Conservation (phyloP, 768 basidiomycete genomes). For the Suillus subluteus region DNA sequence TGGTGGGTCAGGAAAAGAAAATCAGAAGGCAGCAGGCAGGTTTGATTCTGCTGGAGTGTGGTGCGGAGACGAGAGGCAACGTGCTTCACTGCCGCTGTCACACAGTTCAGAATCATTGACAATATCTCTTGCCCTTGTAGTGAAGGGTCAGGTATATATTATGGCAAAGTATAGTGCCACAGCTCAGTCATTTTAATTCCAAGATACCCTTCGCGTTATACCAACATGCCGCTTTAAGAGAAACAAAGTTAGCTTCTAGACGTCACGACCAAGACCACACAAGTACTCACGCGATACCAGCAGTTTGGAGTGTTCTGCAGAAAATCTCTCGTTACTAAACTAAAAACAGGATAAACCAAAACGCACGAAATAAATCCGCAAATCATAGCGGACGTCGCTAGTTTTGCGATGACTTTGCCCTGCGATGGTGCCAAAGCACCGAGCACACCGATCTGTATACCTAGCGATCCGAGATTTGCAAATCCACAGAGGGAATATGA, state of each 20-base stretch:
- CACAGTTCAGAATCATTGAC: too few species aligned
- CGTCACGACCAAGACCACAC: not conserved
- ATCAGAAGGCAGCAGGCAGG: too few species aligned
- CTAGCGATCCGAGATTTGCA: slow-evolving; percentile 83
- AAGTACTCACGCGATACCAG: slow-evolving; percentile 57
- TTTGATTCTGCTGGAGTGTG: too few species aligned
- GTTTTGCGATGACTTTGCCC: slow-evolving; percentile 68
- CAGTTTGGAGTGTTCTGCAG: slow-evolving; percentile 54
- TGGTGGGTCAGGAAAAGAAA: too few species aligned
- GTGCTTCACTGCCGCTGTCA: too few species aligned
- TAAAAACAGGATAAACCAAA: not conserved
- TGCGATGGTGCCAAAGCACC: slow-evolving; percentile 70
- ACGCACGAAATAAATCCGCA: slow-evolving; percentile 65
- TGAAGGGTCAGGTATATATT: not conserved
- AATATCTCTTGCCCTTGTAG: not conserved
- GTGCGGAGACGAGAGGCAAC: too few species aligned
- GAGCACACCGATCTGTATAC: slow-evolving; percentile 84
- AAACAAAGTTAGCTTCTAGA: slow-evolving; percentile 35
- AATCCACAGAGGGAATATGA: slow-evolving; percentile 92
- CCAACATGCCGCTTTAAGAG: slow-evolving; percentile 48
- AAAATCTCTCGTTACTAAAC: not conserved
- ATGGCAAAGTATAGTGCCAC: not conserved
- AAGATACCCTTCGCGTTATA: slow-evolving; percentile 32
- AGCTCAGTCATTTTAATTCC: not conserved
- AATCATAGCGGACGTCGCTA: slow-evolving; percentile 70